Evolutionary conservation across 2,329 filamentous ascomycete species (phyloP).

Genomic region (Colletotrichum orchidophilum): DNA sequence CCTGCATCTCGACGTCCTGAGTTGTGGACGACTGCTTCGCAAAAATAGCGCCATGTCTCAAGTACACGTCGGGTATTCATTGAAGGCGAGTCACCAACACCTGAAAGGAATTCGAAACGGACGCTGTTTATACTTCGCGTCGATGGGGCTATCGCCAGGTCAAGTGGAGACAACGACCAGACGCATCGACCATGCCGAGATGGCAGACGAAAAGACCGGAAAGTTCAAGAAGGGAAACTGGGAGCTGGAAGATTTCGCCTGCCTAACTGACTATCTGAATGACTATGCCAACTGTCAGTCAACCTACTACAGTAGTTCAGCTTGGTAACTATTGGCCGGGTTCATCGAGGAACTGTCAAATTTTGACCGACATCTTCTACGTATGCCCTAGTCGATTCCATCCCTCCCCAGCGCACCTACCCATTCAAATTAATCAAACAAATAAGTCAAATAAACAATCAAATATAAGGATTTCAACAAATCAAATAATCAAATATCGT

Average conservation of each 20-base stretch:
- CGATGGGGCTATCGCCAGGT: not conserved
- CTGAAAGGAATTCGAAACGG: not conserved
- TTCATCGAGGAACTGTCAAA: not conserved
- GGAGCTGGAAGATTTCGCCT: too few relatives aligned
- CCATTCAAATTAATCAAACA: too few relatives aligned
- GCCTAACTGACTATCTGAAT: too few relatives aligned
- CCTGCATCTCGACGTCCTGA: not conserved
- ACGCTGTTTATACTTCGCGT: not conserved
- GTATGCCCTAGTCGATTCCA: not conserved
- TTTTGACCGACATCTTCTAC: not conserved
- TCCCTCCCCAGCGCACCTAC: too few relatives aligned
- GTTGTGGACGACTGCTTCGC: not conserved
- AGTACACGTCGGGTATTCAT: not conserved
- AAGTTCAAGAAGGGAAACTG: not conserved
- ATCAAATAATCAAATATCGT: too few relatives aligned
- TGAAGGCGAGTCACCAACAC: not conserved
- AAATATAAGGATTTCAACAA: too few relatives aligned
- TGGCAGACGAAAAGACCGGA: not conserved
- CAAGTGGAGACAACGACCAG: not conserved
- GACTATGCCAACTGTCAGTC: not conserved
- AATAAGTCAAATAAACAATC: too few relatives aligned
- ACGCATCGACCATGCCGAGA: not conserved
- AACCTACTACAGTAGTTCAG: not conserved
- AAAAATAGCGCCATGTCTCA: not conserved
- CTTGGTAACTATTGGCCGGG: not conserved